Evolutionary conservation across 1,284 basidiomycete genomes (phyloP).

Genomic region (Erythrobasidium hasegawianum): DNA sequence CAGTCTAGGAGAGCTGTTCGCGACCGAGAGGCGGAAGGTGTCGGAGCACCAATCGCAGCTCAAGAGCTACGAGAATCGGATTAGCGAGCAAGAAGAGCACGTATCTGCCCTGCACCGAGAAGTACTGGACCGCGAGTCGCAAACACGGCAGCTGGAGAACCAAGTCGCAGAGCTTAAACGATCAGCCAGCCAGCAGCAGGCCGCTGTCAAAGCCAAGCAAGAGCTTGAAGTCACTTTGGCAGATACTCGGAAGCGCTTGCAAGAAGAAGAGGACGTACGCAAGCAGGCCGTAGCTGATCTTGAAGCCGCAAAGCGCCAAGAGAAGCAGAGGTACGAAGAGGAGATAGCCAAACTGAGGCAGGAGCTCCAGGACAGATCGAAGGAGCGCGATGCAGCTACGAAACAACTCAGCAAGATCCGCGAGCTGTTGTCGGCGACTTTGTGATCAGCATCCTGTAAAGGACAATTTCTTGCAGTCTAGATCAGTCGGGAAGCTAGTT

Average conservation of each 20-base stretch:
- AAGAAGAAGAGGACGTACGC: background rate
- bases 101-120: background rate
- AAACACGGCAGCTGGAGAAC: background rate
- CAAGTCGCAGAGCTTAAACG: background rate
- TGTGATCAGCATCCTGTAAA: too few relatives aligned
- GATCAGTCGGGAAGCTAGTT: too few relatives aligned
- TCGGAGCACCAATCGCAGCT: conserved; percentile 12
- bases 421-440: background rate
- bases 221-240: background rate
- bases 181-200: too few relatives aligned
- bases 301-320: background rate
- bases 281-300: too few relatives aligned
- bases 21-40: conserved; percentile 14
- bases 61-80: background rate
- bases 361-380: background rate
- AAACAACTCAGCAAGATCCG: background rate
- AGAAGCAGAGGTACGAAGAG: background rate
- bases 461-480: too few relatives aligned
- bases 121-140: background rate
- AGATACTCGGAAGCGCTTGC: background rate
- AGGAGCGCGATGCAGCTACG: background rate
- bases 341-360: background rate
- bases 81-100: background rate
- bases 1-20: conserved; percentile 27
- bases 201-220: background rate